Base-by-base conservation (phyloP, 306 rosid genomes). In the Lathyrus sativus region DNA sequence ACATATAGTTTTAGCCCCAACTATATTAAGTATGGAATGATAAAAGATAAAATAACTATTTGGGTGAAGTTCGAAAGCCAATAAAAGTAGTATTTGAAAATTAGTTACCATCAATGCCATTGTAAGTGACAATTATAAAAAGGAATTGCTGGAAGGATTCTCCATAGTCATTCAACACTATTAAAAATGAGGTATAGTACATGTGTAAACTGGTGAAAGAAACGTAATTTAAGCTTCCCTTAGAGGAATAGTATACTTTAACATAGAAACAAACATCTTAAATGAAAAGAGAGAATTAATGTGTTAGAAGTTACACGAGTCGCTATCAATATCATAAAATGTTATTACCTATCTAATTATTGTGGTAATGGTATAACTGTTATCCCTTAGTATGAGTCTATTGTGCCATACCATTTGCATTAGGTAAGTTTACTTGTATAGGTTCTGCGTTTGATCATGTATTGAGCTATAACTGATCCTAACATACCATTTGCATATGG, bases 371-470 rank as follows among this genome's bases (percentile, higher is more conserved):
- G 17, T 62, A 62, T 39, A 18, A 18, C 29, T 62, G 18, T 19
- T 8, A 62, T 62, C 37, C 42, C 33, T 42, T 62, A 18, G 67
- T 12, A 22, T 22, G 37, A 42, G 50, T 41, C 11, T 60, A 48
- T 14, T 35, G 71, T 33, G 62, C 49, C 62, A 22, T 37, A 5
- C 35, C 50, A 14, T 31, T 45, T 18, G 45, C 45, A 11, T 67
- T 26, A 15, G 22, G 39, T 41, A 45, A 59, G 28, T 65, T 66
- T 82, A 86, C 82, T 85, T 77, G 86, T 82, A 90, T 59, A 87
- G 71, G 67, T 82, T 78, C 59, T 84, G 84, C 76, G 85, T 86
- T 85, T 89, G 81, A 39, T 90, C 85, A 79, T 65, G 81, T 80
- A 80, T 41, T 42, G 79, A 66, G 76, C 80, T 49, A 65, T 71